phyloP scores from a whole-genome alignment of 106 monocot species.

The Dioscorea dumetorum region DNA sequence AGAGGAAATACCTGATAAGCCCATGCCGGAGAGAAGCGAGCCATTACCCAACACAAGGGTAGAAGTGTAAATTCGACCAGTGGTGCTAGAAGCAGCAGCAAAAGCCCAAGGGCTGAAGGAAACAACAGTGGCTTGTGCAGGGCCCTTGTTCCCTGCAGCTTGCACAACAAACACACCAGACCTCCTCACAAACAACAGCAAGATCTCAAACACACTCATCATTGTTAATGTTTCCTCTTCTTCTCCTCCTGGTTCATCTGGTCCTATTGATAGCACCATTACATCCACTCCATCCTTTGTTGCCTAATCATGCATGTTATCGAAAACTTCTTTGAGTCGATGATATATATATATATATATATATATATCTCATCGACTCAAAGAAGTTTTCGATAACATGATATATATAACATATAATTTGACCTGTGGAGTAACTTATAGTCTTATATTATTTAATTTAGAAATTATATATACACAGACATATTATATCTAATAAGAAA shows the following conservation, averaged over 20 bases:
- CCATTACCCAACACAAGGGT: slow-evolving; percentile 32
- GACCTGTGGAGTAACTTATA: too few species aligned
- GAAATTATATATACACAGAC: too few species aligned
- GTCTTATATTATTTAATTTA: too few species aligned
- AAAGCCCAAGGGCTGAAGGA: slow-evolving; percentile 72
- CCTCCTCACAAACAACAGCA: slow-evolving; percentile 45
- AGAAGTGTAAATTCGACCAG: slow-evolving; percentile 33
- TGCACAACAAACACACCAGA: slow-evolving; percentile 71
- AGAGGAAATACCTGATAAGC: slow-evolving; percentile 42
- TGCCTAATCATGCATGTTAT: slow-evolving; percentile 28
- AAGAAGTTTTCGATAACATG: too few species aligned
- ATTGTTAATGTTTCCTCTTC: slow-evolving; percentile 22
- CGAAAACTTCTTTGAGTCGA: too few species aligned
- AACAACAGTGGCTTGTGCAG: slow-evolving; percentile 37
- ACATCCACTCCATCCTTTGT: slow-evolving; percentile 61
- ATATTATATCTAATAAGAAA: too few species aligned
- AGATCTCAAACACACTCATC: slow-evolving; percentile 46
- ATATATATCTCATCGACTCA: too few species aligned
- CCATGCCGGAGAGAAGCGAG: slow-evolving; percentile 31
- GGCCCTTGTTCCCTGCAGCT: slow-evolving; percentile 79
- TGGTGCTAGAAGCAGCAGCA: slow-evolving; percentile 52
- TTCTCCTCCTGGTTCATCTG: slow-evolving; percentile 31
- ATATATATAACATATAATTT: too few species aligned
- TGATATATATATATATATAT: too few species aligned
- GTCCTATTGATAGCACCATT: slow-evolving; percentile 66